Base-by-base conservation (phyloP, 169 alveolate species). In the Cryptosporidium muris region DNA sequence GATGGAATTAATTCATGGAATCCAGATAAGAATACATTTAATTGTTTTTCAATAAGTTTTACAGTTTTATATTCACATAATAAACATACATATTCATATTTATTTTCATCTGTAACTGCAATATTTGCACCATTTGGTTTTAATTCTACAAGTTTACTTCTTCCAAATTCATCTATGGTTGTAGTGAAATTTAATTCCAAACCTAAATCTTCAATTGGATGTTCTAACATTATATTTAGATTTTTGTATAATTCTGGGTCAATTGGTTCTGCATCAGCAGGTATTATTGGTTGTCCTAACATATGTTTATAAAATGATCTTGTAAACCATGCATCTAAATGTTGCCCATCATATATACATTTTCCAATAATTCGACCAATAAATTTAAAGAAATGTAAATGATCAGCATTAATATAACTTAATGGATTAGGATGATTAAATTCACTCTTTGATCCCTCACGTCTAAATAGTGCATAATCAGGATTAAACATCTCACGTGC, bases 401-500 rank as follows among this genome's bases (percentile, higher is more conserved):
- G 99, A 63, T 98, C 99, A 3, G 96, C 95, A 88, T 97, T 95
- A 56, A 96, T 92, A 80, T 95, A 91, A 37, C 98, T 94, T 65
- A 95, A 94, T 34, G 99, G 98, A 66, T 96, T 96, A 52, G 99
- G 99, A 81, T 97, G 97, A 91, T 95, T 94, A 90, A 97, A 92
- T 96, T 96, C 91, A 93, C 95, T 64, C 81, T 94, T 94, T 49
- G 93, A 74, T 14, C 97, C 97, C 53, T 91, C 97, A 48, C 96
- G 90, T 49, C 95, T 90, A 89, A 96, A 97, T 53, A 96, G 90
- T 47, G 98, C 99, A 81, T 98, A 97, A 91, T 95, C 95, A 38
- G 99, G 99, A 82, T 98, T 98, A 89, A 98, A 98, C 95, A 98
- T 97, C 90, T 98, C 99, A 88, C 95, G 94, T 42, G 99, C 97